Evolutionary conservation across 2,329 filamentous ascomycete genomes (phyloP).

Genomic region (Fusarium longipes): DNA sequence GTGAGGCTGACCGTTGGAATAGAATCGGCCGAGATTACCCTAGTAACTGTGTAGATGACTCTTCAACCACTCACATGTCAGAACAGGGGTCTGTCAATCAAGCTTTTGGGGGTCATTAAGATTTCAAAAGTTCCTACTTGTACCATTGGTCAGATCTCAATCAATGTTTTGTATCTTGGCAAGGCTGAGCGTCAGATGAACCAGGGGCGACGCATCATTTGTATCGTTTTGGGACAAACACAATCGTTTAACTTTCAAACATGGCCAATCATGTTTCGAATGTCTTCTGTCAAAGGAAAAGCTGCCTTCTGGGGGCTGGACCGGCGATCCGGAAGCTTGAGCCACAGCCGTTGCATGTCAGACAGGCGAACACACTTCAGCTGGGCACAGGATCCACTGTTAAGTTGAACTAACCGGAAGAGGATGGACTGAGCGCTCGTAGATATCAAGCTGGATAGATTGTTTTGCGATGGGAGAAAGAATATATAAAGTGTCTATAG

Average conservation of each 20-base stretch:
- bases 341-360: background rate
- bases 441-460: background rate
- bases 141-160: background rate
- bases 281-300: background rate
- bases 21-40: background rate
- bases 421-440: background rate
- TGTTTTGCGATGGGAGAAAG: background rate
- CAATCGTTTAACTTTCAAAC: background rate
- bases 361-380: slow-evolving; percentile 1
- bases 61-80: background rate
- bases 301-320: background rate
- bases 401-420: background rate
- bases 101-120: background rate
- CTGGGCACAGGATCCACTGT: slow-evolving; percentile 1
- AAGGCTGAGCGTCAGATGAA: slow-evolving; percentile 1
- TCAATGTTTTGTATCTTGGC: background rate
- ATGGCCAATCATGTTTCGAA: background rate
- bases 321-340: background rate
- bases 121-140: background rate
- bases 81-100: background rate
- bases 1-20: background rate
- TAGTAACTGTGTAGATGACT: background rate
- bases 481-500: background rate
- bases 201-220: background rate
- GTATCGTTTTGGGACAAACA: background rate